phyloP scores from a whole-genome alignment of 495 filamentous ascomycete genomes.

The Apiosordaria backusii region DNA sequence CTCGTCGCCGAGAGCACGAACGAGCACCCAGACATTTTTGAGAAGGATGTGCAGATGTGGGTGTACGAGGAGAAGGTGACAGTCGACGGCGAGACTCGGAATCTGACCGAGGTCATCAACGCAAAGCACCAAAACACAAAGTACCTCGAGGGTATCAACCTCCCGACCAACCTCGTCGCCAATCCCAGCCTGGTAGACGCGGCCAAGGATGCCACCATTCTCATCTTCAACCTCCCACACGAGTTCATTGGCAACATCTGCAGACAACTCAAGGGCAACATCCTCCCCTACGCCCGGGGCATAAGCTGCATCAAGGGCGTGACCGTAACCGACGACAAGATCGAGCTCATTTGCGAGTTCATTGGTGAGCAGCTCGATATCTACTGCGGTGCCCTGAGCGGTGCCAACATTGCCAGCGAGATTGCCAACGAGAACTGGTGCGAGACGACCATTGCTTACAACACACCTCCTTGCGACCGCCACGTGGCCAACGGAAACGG shows the following conservation, averaged over 20 bases:
- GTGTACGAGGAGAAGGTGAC: constrained; percentile 84
- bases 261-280: constrained; percentile 78
- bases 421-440: constrained; percentile 93
- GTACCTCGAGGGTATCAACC: constrained; percentile 79
- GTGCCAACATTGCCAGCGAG: constrained; percentile 95
- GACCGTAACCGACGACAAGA: constrained; percentile 75
- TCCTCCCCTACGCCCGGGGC: constrained; percentile 85
- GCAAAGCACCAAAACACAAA: constrained; percentile 92
- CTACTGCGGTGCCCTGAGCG: constrained; percentile 94
- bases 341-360: constrained; percentile 88
- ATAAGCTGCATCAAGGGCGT: constrained; percentile 99
- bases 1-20: constrained; percentile 90
- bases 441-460: constrained; percentile 95
- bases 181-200: constrained; percentile 82
- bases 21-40: constrained; percentile 73
- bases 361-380: constrained; percentile 88
- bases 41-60: constrained; percentile 94
- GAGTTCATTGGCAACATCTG: constrained; percentile 93
- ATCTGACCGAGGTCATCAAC: constrained; percentile 91
- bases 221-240: constrained; percentile 97
- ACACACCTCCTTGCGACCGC: constrained; percentile 77
- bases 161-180: constrained; percentile 85
- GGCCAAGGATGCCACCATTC: constrained; percentile 75
- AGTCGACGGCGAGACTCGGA: constrained; percentile 59
- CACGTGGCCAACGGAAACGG: constrained; percentile 27